Conservation (phyloP, 371 early-diverging fungal species). For the Rhizopus arrhizus region DNA sequence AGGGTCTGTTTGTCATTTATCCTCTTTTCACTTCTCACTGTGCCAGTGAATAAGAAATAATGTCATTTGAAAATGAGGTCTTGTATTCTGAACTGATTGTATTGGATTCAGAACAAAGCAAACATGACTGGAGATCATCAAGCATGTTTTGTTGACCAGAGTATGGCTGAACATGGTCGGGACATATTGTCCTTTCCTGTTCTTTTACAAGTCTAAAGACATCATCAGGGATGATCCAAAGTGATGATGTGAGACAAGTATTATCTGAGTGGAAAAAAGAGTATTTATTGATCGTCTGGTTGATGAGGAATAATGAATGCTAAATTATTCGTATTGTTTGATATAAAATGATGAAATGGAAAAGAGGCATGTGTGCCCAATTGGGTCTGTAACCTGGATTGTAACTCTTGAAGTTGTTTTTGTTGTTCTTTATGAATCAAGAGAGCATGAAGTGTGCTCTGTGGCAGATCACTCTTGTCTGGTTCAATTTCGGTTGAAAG, state of each 20-base stretch:
- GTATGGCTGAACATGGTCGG: too few relatives aligned
- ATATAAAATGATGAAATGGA: constrained; percentile 18
- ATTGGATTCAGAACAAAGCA: background rate
- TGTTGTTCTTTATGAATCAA: constrained; percentile 43
- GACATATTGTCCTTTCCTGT: too few relatives aligned
- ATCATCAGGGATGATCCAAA: too few relatives aligned
- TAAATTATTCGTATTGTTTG: constrained; percentile 11
- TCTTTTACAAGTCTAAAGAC: too few relatives aligned
- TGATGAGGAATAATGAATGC: constrained; percentile 3
- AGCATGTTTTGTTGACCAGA: too few relatives aligned
- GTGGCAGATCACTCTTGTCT: constrained; percentile 16
- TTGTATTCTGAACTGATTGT: background rate
- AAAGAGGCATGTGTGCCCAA: constrained; percentile 9
- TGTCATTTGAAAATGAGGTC: too few relatives aligned
- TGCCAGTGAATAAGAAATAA: too few relatives aligned
- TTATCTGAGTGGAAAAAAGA: too few relatives aligned
- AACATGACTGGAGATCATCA: background rate
- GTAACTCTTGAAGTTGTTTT: constrained; percentile 38
- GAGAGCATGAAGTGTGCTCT: constrained; percentile 32
- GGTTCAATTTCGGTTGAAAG: constrained; percentile 10
- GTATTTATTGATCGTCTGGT: background rate
- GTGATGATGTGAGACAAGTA: too few relatives aligned
- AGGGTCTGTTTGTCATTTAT: too few relatives aligned
- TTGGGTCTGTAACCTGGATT: constrained; percentile 41
- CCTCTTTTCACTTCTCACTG: too few relatives aligned